These are phyloP conservation scores for Bassia scoparia DNA, from an alignment of 148 eudicot genomes.

Conservation along the genomic window DNA sequence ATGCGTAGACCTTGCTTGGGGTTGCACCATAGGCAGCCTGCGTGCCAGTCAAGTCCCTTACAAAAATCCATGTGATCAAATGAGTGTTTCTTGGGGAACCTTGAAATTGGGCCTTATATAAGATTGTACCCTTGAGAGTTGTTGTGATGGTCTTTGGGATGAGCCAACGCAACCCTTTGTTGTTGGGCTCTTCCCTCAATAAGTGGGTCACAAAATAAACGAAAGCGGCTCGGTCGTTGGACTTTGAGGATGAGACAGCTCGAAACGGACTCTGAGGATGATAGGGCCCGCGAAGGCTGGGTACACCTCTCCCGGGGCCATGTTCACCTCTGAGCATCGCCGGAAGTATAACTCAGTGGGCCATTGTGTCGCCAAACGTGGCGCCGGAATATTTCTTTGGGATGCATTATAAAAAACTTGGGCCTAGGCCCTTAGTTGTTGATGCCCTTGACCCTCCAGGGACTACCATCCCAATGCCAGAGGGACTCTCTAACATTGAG, in stretches of 20 bases:
- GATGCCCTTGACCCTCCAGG: conserved; percentile 9
- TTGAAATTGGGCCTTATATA: neutral
- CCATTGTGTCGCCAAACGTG: conserved; percentile 7
- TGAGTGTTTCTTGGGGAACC: conserved; percentile 12
- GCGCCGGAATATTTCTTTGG: neutral
- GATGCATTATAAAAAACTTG: neutral
- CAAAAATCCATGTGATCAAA: neutral
- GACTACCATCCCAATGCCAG: neutral
- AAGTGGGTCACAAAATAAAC: neutral
- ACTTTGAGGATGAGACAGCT: neutral
- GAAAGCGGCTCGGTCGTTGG: neutral
- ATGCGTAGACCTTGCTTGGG: neutral
- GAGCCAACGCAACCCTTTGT: conserved; percentile 1
- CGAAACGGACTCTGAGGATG: conserved; percentile 13
- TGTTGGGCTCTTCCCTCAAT: neutral
- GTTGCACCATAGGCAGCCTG: conserved; percentile 1
- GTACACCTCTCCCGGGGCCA: neutral
- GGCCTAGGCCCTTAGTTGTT: neutral
- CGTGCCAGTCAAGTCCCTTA: conserved; percentile 12
- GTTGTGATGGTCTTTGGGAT: conserved; percentile 8
- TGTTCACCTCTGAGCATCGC: neutral
- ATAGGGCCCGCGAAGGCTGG: neutral
- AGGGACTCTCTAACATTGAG: neutral
- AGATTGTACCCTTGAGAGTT: conserved; percentile 4
- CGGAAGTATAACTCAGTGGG: neutral